Evolutionary conservation across 805 yeast species (phyloP), one percentile per base, ranked within the genome.

Genomic region (Zygosaccharomyces kombuchaensis): DNA sequence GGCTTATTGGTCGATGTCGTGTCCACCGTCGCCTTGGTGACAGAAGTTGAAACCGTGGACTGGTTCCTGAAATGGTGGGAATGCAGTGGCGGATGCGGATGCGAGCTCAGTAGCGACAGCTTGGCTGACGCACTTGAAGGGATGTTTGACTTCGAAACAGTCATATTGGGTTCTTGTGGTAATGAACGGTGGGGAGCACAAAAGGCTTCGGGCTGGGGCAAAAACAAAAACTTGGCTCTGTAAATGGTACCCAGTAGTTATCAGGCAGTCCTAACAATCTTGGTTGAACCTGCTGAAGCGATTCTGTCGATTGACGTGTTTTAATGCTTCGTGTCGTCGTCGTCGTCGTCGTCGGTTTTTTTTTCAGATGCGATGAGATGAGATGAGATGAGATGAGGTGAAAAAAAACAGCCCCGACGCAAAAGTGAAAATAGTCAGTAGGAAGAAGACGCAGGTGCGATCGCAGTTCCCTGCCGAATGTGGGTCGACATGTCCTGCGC

Each of bases 51-150:
- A 10, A 41, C 49, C 19, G 43, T 26, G 12, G 47, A 60, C 52
- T 40, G 57, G 59, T 22, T 60, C 47, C 16, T 62, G 52, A 27
- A 55, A 48, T 47, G 62, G 51, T 40, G 54, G 16, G 48, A 50
- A 47, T 46, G 57, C 36, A 54, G 31, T 35, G 50, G 62, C 47
- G 53, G 62, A 51, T 46, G 62, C 7, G 54, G 62, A 43, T 45
- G 56, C 8, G 50, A 52, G 13, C 47, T 44, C 37, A 56, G 29
- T 19, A 58, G 50, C 21, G 60, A 45, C 14, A 57, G 45, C 29
- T 50, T 44, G 21, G 49, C 46, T 21, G 52, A 46, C 9, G 54
- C 31, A 6, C 52, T 21, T 12, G 55, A 44, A 8, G 48, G 50
- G 5, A 51, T 48, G 10, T 54, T 47, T 7, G 60, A 52, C 44